phyloP scores from a whole-genome alignment of 495 filamentous ascomycete genomes.

The Podospora australis region DNA sequence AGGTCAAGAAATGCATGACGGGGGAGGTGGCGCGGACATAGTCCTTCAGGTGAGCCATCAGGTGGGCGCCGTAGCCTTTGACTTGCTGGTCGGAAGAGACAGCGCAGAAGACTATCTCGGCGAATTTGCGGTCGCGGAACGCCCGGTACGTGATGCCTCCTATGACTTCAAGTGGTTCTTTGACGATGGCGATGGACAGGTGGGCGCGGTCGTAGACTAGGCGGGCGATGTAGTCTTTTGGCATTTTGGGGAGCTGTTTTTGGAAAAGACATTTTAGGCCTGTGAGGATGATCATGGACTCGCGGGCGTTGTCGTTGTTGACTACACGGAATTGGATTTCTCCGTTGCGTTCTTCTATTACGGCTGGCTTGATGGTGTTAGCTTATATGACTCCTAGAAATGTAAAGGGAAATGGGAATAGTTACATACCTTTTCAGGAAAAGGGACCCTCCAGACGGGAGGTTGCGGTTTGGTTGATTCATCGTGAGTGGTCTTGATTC shows the following conservation, averaged over 20 bases:
- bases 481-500: constrained; percentile 13
- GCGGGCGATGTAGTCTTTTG: constrained; percentile 92
- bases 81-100: constrained; percentile 96
- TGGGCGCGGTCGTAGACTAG: constrained; percentile 96
- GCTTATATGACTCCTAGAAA: neutral
- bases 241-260: constrained; percentile 97
- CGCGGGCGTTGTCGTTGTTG: constrained; percentile 81
- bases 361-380: constrained; percentile 83
- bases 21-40: constrained; percentile 90
- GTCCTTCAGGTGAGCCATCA: constrained; percentile 96
- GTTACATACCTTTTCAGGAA: constrained; percentile 59
- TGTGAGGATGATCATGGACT: constrained; percentile 84
- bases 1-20: constrained; percentile 97
- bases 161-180: constrained; percentile 84
- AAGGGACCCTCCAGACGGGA: constrained; percentile 40
- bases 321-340: constrained; percentile 95
- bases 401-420: neutral
- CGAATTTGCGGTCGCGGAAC: constrained; percentile 81
- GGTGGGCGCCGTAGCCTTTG: constrained; percentile 91
- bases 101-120: constrained; percentile 96
- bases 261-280: constrained; percentile 96
- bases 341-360: constrained; percentile 83
- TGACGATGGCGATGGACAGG: constrained; percentile 88
- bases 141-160: constrained; percentile 91
- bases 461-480: constrained; percentile 1